Conservation (phyloP, 345 rosid species). For the Pseudoturritis turrita region DNA sequence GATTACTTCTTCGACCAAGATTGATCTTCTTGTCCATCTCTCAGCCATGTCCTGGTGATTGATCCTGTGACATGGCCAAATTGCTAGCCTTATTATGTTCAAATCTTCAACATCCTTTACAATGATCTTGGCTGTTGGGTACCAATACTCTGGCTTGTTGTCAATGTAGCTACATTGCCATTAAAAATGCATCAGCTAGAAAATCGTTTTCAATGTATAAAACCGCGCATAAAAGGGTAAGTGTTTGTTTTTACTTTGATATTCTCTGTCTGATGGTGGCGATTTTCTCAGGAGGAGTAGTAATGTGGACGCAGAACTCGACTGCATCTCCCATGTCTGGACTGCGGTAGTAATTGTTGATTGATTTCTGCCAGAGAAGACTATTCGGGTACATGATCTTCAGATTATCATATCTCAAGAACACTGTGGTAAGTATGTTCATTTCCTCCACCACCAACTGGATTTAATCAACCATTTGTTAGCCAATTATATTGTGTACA, state of each 20-base stretch:
- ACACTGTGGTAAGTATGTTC: slow-evolving; percentile 83
- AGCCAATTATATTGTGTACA: background rate
- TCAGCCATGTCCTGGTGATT: slow-evolving; percentile 66
- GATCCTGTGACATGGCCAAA: slow-evolving; percentile 65
- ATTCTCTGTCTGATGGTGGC: slow-evolving; percentile 57
- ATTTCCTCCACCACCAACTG: slow-evolving; percentile 87
- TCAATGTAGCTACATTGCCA: slow-evolving; percentile 49
- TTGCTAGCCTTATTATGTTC: slow-evolving; percentile 45
- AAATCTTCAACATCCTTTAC: slow-evolving; percentile 50
- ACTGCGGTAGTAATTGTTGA: slow-evolving; percentile 76
- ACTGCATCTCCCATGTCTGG: slow-evolving; percentile 85
- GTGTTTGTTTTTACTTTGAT: slow-evolving; percentile 31
- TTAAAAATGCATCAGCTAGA: background rate
- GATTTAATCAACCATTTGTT: background rate
- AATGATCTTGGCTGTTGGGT: slow-evolving; percentile 45
- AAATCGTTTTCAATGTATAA: background rate
- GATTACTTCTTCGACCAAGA: slow-evolving; percentile 61
- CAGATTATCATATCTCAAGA: slow-evolving; percentile 72
- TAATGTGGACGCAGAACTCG: slow-evolving; percentile 67
- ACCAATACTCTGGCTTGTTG: slow-evolving; percentile 75
- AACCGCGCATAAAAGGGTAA: background rate
- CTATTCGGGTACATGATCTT: slow-evolving; percentile 66
- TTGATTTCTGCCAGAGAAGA: slow-evolving; percentile 56
- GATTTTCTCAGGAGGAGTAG: slow-evolving; percentile 65
- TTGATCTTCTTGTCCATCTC: slow-evolving; percentile 53